Evolutionary conservation across 129 eudicot genomes (phyloP), one percentile per base, ranked within the genome.

Genomic region (Flaveria bidentis): DNA sequence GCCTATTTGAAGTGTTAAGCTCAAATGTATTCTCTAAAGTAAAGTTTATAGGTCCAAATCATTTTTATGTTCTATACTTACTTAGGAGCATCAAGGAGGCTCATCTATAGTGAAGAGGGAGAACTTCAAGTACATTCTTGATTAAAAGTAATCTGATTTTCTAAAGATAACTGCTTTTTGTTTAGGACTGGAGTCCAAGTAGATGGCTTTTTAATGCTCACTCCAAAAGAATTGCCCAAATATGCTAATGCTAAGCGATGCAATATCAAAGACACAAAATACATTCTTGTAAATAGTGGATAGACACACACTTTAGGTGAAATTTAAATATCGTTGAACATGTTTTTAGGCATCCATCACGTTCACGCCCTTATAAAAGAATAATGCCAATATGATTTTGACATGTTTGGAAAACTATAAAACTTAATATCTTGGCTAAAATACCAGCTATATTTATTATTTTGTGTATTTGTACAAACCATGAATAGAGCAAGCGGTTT

Each of bases 71-170:
- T 63, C 7, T 28, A 62, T 15, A 15, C 68, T 1, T 62, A 28
- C 42, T 62, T 23, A 22, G 15, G 45, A 10, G 68, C 45, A 62
- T 62, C 68, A 62, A 28, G 68, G 15, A 62, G 22, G 69, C 46
- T 14, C 69, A 16, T 63, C 12, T 30, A 63, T 30, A 3, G 45
- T 63, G 46, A 28, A 28, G 45, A 62, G 45, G 12, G 22, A 30
- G 68, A 30, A 28, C 23, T 63, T 63, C 5, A 63, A 63, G 23
- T 63, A 33, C 69, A 33, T 63, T 25, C 44, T 28, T 28, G 69
- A 30, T 63, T 14, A 63, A 5, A 49, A 63, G 15, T 15, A 30
- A 63, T 33, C 20, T 15, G 22, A 30, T 63, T 14, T 63, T 3
- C 2, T 14, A 25, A 61, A 15, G 69, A 63, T 6, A 28, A 30